Conservation (phyloP, 257 asterid genomes). For the Jacaranda mimosifolia region DNA sequence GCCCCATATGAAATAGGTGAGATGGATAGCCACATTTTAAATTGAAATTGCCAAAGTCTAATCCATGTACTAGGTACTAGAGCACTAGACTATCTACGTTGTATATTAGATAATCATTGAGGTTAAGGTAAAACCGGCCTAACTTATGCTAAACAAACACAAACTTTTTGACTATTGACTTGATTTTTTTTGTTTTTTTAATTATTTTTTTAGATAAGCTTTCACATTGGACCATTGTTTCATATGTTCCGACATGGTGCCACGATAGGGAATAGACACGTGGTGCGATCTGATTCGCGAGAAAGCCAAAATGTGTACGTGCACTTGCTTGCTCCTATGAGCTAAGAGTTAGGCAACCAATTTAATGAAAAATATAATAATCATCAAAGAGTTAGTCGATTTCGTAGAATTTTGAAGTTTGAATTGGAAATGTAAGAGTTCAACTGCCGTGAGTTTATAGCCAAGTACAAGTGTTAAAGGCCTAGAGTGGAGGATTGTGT, state of each 20-base stretch:
- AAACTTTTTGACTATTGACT: constrained; percentile 37
- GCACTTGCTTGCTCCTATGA: constrained; percentile 1
- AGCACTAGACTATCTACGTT: neutral
- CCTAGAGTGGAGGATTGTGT: neutral
- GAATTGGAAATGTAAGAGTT: neutral
- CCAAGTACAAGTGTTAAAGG: too few relatives aligned
- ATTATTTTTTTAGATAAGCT: neutral
- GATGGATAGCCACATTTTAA: too few relatives aligned
- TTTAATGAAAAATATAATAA: constrained; percentile 16
- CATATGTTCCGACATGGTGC: constrained; percentile 40
- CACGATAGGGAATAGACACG: constrained; percentile 42
- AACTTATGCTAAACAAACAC: constrained; percentile 25
- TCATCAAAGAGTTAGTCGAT: constrained; percentile 14
- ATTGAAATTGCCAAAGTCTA: too few relatives aligned
- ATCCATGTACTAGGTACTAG: too few relatives aligned
- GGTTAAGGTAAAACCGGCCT: constrained; percentile 42
- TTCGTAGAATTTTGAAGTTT: constrained; percentile 35
- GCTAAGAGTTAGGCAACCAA: constrained; percentile 34
- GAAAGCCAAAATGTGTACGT: constrained; percentile 22
- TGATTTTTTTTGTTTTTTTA: neutral
- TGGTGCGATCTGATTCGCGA: constrained; percentile 37
- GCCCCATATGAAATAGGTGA: too few relatives aligned
- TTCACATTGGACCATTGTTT: constrained; percentile 36
- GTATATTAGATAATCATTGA: constrained; percentile 16
- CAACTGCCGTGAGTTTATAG: neutral